Conservation (phyloP, 129 eudicot species). For the Chrysanthemum lavandulifolium region DNA sequence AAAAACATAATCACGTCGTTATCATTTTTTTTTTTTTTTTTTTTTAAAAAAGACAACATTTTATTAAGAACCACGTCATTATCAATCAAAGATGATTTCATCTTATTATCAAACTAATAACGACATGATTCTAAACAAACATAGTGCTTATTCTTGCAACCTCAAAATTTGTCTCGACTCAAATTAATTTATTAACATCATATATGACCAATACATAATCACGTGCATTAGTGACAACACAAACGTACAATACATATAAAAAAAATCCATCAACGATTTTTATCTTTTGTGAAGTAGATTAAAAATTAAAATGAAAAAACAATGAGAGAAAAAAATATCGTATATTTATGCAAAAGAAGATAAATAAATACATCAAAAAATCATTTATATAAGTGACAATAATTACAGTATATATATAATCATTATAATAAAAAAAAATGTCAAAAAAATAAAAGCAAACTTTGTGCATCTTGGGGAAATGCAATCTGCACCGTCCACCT, state of each 20-base stretch:
- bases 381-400: slow-evolving; percentile 27
- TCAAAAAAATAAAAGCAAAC: slow-evolving; percentile 22
- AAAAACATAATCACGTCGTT: no score
- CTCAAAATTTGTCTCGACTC: not conserved
- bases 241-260: not conserved
- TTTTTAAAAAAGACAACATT: no score
- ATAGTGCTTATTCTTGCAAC: not conserved
- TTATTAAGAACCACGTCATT: no score
- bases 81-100: not conserved
- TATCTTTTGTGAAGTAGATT: not conserved
- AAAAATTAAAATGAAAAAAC: not conserved
- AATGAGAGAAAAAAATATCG: slow-evolving; percentile 9
- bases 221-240: not conserved
- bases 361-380: slow-evolving; percentile 63
- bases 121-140: not conserved
- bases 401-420: slow-evolving; percentile 51
- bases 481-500: slow-evolving; percentile 30
- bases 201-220: not conserved
- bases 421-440: not conserved
- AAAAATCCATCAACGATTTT: slow-evolving; percentile 2
- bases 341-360: slow-evolving; percentile 25
- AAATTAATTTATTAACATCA: not conserved
- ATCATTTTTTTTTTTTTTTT: no score
- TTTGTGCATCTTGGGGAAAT: slow-evolving; percentile 31
- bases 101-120: slow-evolving; percentile 17